These are phyloP conservation scores for Rhizopus stolonifer DNA, from an alignment of 371 early-diverging fungal species.

Conservation along the genomic window DNA sequence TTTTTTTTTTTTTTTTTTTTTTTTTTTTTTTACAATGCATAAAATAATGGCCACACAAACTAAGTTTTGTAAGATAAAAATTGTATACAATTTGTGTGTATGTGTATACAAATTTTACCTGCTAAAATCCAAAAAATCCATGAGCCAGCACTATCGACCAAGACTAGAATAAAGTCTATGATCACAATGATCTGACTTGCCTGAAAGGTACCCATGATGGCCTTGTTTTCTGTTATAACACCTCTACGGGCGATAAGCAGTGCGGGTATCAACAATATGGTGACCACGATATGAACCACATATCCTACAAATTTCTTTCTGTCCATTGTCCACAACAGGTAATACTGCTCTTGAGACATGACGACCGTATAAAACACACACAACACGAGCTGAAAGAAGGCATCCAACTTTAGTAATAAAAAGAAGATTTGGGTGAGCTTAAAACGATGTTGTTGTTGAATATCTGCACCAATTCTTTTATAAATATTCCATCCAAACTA, in stretches of 20 bases:
- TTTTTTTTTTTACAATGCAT: too few relatives aligned
- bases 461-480: constrained; percentile 46
- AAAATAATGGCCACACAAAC: constrained; percentile 44
- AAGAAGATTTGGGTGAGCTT: constrained; percentile 36
- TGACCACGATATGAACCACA: constrained; percentile 40
- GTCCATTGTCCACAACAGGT: constrained; percentile 5
- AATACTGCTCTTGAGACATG: constrained; percentile 47
- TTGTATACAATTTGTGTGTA: not conserved
- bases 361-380: constrained; percentile 47
- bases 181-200: constrained; percentile 31
- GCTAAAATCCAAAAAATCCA: constrained; percentile 55
- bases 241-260: constrained; percentile 40
- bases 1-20: too few relatives aligned
- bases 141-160: constrained; percentile 39
- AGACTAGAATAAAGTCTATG: constrained; percentile 41
- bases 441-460: constrained; percentile 40
- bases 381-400: constrained; percentile 47
- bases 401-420: constrained; percentile 43
- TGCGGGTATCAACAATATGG: constrained; percentile 35
- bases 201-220: constrained; percentile 32
- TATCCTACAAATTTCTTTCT: constrained; percentile 31
- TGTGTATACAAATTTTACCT: too few relatives aligned
- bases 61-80: constrained; percentile 3
- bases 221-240: constrained; percentile 33
- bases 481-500: constrained; percentile 52